Conservation (phyloP, 2,329 filamentous ascomycete genomes). For the Paecilomyces formosus region DNA sequence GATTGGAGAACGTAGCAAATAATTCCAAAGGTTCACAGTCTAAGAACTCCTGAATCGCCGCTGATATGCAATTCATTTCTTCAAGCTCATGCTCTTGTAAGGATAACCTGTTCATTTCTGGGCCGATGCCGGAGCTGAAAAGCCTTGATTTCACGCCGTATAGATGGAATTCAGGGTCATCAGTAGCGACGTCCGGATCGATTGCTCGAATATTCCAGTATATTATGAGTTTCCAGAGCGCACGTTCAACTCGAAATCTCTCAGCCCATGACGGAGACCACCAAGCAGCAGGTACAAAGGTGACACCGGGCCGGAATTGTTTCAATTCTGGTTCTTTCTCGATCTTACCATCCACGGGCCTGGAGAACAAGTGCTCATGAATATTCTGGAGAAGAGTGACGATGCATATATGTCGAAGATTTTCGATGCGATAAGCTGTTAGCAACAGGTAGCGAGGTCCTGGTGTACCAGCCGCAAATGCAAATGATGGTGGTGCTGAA, state of each 20-base stretch:
- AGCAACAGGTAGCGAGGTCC: constrained; percentile 2
- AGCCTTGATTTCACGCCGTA: background rate
- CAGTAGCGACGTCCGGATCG: background rate
- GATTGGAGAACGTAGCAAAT: background rate
- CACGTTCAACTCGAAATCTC: constrained; percentile 2
- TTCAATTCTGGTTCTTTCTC: background rate
- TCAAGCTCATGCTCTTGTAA: background rate
- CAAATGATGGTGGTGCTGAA: constrained; percentile 1
- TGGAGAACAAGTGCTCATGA: constrained; percentile 2
- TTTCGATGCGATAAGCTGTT: constrained; percentile 5
- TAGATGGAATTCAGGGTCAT: background rate
- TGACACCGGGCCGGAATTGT: background rate
- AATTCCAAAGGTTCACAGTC: background rate
- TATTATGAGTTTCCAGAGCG: constrained; percentile 3
- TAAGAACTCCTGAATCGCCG: background rate
- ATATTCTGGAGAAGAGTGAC: constrained; percentile 3
- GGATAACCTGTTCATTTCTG: background rate
- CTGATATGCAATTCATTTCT: background rate
- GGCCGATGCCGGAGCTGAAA: background rate
- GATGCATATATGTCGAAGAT: constrained; percentile 4
- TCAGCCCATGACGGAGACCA: constrained; percentile 5
- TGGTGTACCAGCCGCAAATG: background rate
- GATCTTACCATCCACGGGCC: background rate
- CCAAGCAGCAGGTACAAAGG: constrained; percentile 3
- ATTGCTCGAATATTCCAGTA: constrained; percentile 5